Evolutionary conservation across 1,284 basidiomycete genomes (phyloP).

Genomic region (Trichosporon sp.): DNA sequence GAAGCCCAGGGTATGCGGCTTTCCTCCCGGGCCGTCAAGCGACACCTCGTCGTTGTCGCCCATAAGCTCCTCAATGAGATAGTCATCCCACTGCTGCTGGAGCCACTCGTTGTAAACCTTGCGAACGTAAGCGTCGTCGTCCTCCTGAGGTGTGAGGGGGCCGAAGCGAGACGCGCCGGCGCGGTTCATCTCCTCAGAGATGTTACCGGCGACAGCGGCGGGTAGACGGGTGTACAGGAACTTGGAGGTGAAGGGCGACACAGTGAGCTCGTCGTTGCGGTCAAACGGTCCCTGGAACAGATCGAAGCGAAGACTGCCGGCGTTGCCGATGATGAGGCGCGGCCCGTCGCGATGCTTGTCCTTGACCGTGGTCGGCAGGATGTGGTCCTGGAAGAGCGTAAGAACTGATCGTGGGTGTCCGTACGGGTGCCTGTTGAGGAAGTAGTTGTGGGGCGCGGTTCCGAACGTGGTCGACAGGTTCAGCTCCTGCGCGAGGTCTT

Average conservation of each 20-base stretch:
- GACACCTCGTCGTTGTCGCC: constrained; percentile 9
- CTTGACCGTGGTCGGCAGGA: constrained; percentile 51
- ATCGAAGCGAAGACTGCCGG: constrained; percentile 75
- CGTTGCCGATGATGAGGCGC: constrained; percentile 72
- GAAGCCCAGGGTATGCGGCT: constrained; percentile 47
- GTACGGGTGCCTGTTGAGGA: constrained; percentile 66
- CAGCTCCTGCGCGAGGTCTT: constrained; percentile 40
- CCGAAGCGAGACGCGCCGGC: constrained; percentile 50
- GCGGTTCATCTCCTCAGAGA: constrained; percentile 51
- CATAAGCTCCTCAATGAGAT: constrained; percentile 24
- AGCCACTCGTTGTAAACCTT: constrained; percentile 39
- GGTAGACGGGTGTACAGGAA: constrained; percentile 50
- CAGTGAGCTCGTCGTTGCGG: constrained; percentile 75
- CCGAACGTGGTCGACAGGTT: constrained; percentile 61
- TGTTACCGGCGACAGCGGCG: constrained; percentile 43
- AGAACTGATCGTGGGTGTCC: constrained; percentile 68
- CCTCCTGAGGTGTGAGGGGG: constrained; percentile 28
- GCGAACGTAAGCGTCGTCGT: constrained; percentile 38
- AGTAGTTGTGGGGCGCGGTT: constrained; percentile 72
- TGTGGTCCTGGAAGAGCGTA: constrained; percentile 65
- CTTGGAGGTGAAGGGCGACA: constrained; percentile 63
- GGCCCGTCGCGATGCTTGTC: constrained; percentile 38
- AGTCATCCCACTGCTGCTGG: constrained; percentile 38
- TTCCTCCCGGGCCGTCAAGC: not conserved
- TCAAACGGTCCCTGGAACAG: constrained; percentile 69